Evolutionary conservation across 768 basidiomycete species (phyloP).

Genomic region (Arthromyces matolae): DNA sequence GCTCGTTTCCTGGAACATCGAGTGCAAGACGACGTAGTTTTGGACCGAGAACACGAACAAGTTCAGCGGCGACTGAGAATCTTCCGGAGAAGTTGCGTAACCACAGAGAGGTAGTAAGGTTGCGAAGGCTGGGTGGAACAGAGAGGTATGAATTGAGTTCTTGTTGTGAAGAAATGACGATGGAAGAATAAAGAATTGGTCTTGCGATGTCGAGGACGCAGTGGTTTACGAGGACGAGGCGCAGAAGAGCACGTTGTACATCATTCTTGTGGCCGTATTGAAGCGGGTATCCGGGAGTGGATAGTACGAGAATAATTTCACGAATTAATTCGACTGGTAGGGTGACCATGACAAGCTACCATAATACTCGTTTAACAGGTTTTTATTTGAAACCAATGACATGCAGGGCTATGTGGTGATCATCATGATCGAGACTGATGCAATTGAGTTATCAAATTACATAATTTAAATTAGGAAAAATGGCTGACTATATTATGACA

Average conservation of each 20-base stretch:
- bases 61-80: conserved; percentile 5
- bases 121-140: conserved; percentile 3
- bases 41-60: conserved; percentile 9
- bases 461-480: too few relatives aligned
- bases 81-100: conserved; percentile 5
- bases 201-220: conserved; percentile 3
- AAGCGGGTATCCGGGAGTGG: conserved; percentile 3
- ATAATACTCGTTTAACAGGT: neutral
- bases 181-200: conserved; percentile 12
- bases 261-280: conserved; percentile 13
- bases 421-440: too few relatives aligned
- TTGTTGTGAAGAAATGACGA: conserved; percentile 9
- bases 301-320: conserved; percentile 12
- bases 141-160: conserved; percentile 6
- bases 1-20: conserved; percentile 7
- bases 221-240: conserved; percentile 10
- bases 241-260: conserved; percentile 9
- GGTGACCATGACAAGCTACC: conserved; percentile 5
- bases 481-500: too few relatives aligned
- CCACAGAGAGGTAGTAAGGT: conserved; percentile 7
- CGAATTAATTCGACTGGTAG: conserved; percentile 13
- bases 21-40: conserved; percentile 13
- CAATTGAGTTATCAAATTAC: too few relatives aligned
- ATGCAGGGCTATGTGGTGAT: too few relatives aligned
- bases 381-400: too few relatives aligned